Percentiles rank a stretch among this genome's conserved stretches.
These are phyloP conservation scores for Scheffersomyces titani DNA, from an alignment of 1,139 yeast genomes.

Conservation along the genomic window DNA sequence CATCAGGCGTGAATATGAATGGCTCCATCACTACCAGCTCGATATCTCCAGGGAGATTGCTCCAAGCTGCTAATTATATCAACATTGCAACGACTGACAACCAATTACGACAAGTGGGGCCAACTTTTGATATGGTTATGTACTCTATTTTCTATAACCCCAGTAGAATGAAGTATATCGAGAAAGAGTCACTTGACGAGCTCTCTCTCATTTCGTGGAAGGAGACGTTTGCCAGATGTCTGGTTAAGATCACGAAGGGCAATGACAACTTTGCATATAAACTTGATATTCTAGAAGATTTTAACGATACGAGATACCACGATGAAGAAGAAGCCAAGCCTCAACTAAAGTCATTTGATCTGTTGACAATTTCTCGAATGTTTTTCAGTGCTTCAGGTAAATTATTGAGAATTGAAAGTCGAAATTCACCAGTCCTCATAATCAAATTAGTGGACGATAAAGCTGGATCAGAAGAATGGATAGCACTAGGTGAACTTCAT, in stretches of 20 bases:
- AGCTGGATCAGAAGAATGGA: slow-evolving; percentile 41
- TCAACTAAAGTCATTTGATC: slow-evolving; percentile 32
- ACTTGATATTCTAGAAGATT: slow-evolving; percentile 56
- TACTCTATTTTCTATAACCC: slow-evolving; percentile 71
- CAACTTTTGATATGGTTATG: slow-evolving; percentile 57
- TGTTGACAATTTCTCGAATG: slow-evolving; percentile 50
- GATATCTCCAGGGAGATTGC: slow-evolving; percentile 64
- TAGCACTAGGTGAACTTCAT: slow-evolving; percentile 55
- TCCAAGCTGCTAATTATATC: slow-evolving; percentile 62
- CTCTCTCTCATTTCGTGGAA: slow-evolving; percentile 64
- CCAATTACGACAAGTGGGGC: slow-evolving; percentile 50
- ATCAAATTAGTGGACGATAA: slow-evolving; percentile 39
- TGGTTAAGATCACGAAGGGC: slow-evolving; percentile 34
- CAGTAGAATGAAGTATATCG: slow-evolving; percentile 40
- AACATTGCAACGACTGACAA: slow-evolving; percentile 25
- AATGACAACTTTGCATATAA: slow-evolving; percentile 39
- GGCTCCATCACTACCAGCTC: slow-evolving; percentile 48
- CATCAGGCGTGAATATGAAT: slow-evolving; percentile 67
- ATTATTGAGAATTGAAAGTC: slow-evolving; percentile 62
- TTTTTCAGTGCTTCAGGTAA: slow-evolving; percentile 78
- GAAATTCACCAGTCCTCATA: slow-evolving; percentile 69
- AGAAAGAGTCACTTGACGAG: slow-evolving; percentile 24
- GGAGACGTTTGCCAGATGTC: slow-evolving; percentile 66
- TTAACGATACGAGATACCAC: slow-evolving; percentile 76
- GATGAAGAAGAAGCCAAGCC: slow-evolving; percentile 51